phyloP scores from a whole-genome alignment of 192 early-diverging fungal species.

The Entrophospora sp. region DNA sequence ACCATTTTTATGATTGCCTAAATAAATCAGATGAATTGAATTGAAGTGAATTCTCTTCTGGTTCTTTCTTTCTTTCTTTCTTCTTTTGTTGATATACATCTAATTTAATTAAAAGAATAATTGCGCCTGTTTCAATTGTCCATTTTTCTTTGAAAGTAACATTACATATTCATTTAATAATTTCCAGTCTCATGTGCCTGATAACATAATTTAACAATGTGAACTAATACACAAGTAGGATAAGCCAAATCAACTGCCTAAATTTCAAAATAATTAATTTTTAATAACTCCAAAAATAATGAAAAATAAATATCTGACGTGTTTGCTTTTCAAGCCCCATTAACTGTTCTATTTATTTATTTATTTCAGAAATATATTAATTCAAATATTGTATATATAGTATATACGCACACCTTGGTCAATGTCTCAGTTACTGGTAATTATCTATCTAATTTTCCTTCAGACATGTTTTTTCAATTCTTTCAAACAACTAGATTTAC shows the following conservation, averaged over 20 bases:
- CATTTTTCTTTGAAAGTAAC: conserved; percentile 94
- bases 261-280: too few relatives aligned
- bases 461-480: too few relatives aligned
- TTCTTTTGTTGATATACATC: too few relatives aligned
- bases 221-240: conserved; percentile 76
- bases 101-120: background rate
- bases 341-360: conserved; percentile 60
- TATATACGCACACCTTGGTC: conserved; percentile 62
- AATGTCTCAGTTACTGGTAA: conserved; percentile 70
- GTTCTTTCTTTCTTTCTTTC: too few relatives aligned
- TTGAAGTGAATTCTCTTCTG: too few relatives aligned
- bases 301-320: conserved; percentile 51
- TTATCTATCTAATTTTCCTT: too few relatives aligned
- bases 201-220: conserved; percentile 67
- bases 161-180: conserved; percentile 87
- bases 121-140: conserved; percentile 76
- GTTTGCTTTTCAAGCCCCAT: conserved; percentile 91
- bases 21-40: too few relatives aligned
- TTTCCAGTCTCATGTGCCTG: conserved; percentile 74
- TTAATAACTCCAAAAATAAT: background rate
- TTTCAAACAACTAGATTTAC: too few relatives aligned
- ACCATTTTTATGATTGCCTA: conserved; percentile 94
- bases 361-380: background rate
- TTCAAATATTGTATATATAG: too few relatives aligned
- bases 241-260: conserved; percentile 83